Conservation (phyloP, 2,329 filamentous ascomycete genomes). For the Calonectria hongkongensis region DNA sequence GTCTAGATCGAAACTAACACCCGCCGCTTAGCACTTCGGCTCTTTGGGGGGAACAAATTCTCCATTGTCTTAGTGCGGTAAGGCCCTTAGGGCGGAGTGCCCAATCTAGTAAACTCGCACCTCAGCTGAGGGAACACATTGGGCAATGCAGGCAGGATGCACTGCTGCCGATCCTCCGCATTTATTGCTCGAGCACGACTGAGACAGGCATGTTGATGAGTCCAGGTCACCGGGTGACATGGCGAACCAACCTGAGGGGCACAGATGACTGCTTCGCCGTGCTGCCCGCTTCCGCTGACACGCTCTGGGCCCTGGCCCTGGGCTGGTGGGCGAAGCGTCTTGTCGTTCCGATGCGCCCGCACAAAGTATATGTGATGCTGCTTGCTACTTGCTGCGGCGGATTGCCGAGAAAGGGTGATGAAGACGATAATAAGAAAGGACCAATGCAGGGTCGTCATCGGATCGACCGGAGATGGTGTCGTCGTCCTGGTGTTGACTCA, state of each 20-base stretch:
- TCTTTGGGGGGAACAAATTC: not conserved
- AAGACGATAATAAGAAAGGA: not conserved
- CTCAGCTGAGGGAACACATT: slow-evolving; percentile 4
- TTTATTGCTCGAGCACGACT: slow-evolving; percentile 12
- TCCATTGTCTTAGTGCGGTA: slow-evolving; percentile 21
- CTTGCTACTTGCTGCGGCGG: not conserved
- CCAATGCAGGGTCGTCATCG: slow-evolving; percentile 25
- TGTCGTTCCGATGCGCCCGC: slow-evolving; percentile 17
- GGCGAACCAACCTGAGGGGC: not conserved
- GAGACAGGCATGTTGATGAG: slow-evolving; percentile 27
- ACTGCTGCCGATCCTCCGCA: slow-evolving; percentile 3
- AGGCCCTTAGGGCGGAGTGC: slow-evolving; percentile 19
- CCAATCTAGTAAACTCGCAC: slow-evolving; percentile 19
- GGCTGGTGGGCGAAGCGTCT: no score
- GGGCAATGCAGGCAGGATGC: slow-evolving; percentile 9
- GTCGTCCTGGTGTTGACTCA: slow-evolving; percentile 22
- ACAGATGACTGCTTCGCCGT: not conserved
- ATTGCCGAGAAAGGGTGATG: not conserved
- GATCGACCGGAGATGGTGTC: slow-evolving; percentile 29
- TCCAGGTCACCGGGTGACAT: slow-evolving; percentile 18
- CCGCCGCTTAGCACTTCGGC: not conserved
- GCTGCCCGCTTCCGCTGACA: not conserved
- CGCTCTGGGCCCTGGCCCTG: not conserved
- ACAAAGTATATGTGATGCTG: not conserved
- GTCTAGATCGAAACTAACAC: not conserved